Conservation (phyloP, 306 rosid genomes). For the Vigna mungo region DNA sequence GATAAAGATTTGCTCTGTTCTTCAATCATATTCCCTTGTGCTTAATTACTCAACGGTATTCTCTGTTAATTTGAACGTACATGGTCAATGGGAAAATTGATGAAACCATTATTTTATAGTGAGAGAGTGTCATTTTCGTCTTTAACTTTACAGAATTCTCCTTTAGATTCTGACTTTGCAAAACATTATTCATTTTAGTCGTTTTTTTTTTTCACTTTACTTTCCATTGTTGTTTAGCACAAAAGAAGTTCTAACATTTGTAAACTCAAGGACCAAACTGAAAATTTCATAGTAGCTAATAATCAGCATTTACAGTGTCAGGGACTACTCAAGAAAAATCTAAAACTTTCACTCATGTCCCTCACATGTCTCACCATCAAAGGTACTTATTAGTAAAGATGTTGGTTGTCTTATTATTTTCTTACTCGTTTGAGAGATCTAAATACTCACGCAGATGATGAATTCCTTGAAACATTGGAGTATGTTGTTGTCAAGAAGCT, state of each 20-base stretch:
- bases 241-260: not conserved
- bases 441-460: not conserved
- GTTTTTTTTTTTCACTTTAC: not conserved
- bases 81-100: not conserved
- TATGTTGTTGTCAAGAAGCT: conserved; percentile 6
- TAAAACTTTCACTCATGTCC: conserved; percentile 1
- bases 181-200: not conserved
- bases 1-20: not conserved
- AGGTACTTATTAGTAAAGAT: conserved; percentile 1
- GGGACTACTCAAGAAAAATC: conserved; percentile 6
- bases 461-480: not conserved
- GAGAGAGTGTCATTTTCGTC: not conserved
- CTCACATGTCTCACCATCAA: conserved; percentile 2
- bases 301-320: not conserved
- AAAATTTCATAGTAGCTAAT: not conserved
- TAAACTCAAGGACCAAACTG: not conserved
- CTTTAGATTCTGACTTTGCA: not conserved
- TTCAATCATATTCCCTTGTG: not conserved
- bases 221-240: not conserved
- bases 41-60: not conserved
- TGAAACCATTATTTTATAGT: not conserved
- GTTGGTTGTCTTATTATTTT: conserved; percentile 1
- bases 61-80: not conserved
- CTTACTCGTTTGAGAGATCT: not conserved
- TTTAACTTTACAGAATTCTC: not conserved